These are phyloP conservation scores for Pseudogymnoascus sp. DNA, from an alignment of 2,329 filamentous ascomycete genomes.

Conservation along the genomic window DNA sequence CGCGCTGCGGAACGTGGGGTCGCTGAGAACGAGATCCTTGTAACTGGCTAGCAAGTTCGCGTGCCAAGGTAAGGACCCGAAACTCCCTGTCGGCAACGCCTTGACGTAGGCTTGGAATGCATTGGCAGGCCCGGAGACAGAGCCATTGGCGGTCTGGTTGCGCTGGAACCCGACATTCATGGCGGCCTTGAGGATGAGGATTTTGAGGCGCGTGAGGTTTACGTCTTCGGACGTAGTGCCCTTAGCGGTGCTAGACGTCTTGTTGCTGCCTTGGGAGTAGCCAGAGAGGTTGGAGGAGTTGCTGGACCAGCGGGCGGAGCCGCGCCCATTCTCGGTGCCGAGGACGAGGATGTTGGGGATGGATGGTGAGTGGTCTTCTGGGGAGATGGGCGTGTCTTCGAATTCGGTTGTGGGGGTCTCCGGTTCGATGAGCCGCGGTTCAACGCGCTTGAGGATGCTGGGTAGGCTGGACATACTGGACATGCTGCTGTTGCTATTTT, in stretches of 20 bases:
- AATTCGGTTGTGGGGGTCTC: conserved; percentile 95
- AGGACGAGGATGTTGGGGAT: conserved; percentile 85
- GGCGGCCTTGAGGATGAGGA: conserved; percentile 75
- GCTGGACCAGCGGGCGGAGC: conserved; percentile 71
- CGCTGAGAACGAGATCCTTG: conserved; percentile 68
- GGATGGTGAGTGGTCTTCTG: conserved; percentile 65
- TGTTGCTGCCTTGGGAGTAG: conserved; percentile 64
- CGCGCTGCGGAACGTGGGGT: conserved; percentile 56
- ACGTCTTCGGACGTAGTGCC: conserved; percentile 66
- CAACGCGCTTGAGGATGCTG: conserved; percentile 40
- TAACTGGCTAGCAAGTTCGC: conserved; percentile 67
- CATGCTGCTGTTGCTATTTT: conserved; percentile 19
- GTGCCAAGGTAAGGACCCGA: conserved; percentile 67
- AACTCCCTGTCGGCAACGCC: conserved; percentile 65
- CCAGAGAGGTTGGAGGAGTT: conserved; percentile 70
- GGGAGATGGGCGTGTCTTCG: conserved; percentile 79
- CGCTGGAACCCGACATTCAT: conserved; percentile 76
- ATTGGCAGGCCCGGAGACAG: conserved; percentile 24
- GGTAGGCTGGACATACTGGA: conserved; percentile 42
- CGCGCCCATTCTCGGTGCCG: conserved; percentile 57
- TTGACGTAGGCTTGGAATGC: conserved; percentile 70
- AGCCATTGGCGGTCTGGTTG: conserved; percentile 35
- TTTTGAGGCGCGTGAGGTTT: conserved; percentile 70
- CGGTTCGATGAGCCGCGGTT: conserved; percentile 44
- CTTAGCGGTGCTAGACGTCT: conserved; percentile 64